Base-by-base conservation (phyloP, 1,284 basidiomycete species). In the Amylostereum areolatum region DNA sequence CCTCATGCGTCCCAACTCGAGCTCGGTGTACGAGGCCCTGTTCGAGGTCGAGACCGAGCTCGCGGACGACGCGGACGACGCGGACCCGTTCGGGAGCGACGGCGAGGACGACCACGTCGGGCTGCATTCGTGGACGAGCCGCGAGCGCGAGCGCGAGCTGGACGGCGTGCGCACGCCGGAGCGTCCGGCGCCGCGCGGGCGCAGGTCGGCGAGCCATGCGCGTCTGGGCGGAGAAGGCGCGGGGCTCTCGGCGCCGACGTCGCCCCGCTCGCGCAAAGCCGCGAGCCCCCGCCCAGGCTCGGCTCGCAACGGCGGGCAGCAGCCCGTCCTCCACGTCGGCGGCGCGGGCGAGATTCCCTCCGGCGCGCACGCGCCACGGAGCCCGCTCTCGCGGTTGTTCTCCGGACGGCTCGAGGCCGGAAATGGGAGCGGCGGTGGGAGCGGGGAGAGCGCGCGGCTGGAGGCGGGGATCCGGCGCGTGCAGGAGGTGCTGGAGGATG, bases 21-120 rank as follows among this genome's bases (percentile, higher is more conserved):
- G 73, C 47, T 79, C 85, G 52, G 58, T 91, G 10, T 83, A 85
- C 59, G 84, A 85, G 42, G 85, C 84, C 2, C 85, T 91, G 43
- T 89, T 91, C 59, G 84, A 87, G 50, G 75, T 85, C 3, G 82
- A 88, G 27, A 59, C 75, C 25, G 66, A 72, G 9, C 68, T 74
- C 33, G 77, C 78, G 12, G 58, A 62, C n/a, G 50, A 54, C 10
- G 55, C n/a, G 5, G 55, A 52, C 10, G 48, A 54, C 29, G 52
- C 31, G 11, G 46, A 60, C 24, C 61, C 65, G 10, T 67, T 70
- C 52, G 75, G 72, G 48, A 68, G 69, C 2, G 79, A 78, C 35
- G 68, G 66, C 6, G 74, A 73, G 31, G 70, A 66, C 18, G 74
- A 70, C 30, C 36, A 36, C 24, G 47, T 53, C 4, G 56, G 54